These are phyloP conservation scores for Peronospora farinosa DNA, from an alignment of 352 stramenopile species.

Conservation along the genomic window DNA sequence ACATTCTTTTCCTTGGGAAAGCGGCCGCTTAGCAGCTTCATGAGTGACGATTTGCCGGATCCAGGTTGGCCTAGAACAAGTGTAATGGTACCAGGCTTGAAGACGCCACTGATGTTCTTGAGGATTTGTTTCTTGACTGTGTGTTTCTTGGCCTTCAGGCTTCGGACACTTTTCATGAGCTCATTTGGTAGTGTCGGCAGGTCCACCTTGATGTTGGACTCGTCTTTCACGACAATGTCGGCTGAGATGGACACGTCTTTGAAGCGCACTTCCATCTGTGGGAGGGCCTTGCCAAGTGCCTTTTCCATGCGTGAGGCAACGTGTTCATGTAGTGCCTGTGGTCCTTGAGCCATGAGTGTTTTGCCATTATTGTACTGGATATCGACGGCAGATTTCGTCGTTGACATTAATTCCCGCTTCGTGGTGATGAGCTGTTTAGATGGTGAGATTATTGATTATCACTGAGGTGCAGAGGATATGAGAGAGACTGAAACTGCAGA, in stretches of 20 bases:
- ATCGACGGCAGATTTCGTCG: too few species aligned
- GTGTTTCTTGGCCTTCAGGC: conserved; percentile 25
- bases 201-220: conserved; percentile 11
- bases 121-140: conserved; percentile 35
- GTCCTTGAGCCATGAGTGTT: conserved; percentile 29
- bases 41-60: too few species aligned
- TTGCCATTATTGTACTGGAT: conserved; percentile 28
- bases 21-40: too few species aligned
- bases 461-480: too few species aligned
- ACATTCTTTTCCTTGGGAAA: too few species aligned
- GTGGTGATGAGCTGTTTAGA: too few species aligned
- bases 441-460: too few species aligned
- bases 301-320: conserved; percentile 24
- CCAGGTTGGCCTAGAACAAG: conserved; percentile 29
- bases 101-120: conserved; percentile 31
- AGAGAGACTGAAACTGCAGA: too few species aligned
- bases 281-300: conserved; percentile 24
- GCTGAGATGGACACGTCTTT: conserved; percentile 26
- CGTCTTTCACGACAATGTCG: conserved; percentile 22
- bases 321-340: conserved; percentile 29
- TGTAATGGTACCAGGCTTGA: conserved; percentile 41
- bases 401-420: too few species aligned
- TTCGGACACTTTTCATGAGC: conserved; percentile 16
- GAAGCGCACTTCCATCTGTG: conserved; percentile 44
- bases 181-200: conserved; percentile 20